Conservation (phyloP, 1,139 yeast genomes). For the Pichia sp. region DNA sequence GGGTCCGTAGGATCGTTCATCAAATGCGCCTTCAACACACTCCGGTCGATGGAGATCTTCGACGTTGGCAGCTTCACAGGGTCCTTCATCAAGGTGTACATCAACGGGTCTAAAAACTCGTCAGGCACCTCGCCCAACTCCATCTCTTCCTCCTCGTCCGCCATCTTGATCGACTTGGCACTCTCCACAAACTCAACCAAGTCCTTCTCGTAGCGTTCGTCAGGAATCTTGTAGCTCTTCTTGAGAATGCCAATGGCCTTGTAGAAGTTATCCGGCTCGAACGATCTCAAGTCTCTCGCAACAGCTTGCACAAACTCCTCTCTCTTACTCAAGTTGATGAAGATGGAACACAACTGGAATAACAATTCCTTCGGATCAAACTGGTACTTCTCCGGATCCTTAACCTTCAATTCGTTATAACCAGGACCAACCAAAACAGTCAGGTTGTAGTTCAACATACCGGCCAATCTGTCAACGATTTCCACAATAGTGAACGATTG, state of each 20-base stretch:
- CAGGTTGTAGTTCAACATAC: conserved; percentile 91
- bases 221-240: conserved; percentile 48
- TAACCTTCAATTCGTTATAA: conserved; percentile 84
- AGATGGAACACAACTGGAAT: conserved; percentile 69
- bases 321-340: conserved; percentile 65
- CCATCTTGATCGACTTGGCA: conserved; percentile 60
- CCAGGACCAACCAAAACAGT: conserved; percentile 93
- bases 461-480: conserved; percentile 89
- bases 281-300: conserved; percentile 89
- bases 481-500: conserved; percentile 84
- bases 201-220: conserved; percentile 48
- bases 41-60: conserved; percentile 77
- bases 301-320: conserved; percentile 72
- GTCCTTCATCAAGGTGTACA: conserved; percentile 94
- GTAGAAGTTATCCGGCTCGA: conserved; percentile 59
- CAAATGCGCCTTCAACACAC: conserved; percentile 91
- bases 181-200: conserved; percentile 56
- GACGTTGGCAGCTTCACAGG: conserved; percentile 93
- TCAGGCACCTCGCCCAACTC: conserved; percentile 96
- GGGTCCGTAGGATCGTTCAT: conserved; percentile 97
- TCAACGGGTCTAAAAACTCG: conserved; percentile 93
- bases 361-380: conserved; percentile 80
- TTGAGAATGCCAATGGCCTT: conserved; percentile 69
- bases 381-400: conserved; percentile 77
- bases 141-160: conserved; percentile 77